Conservation (phyloP, 2,329 filamentous ascomycete genomes). For the Colletotrichum sojae region DNA sequence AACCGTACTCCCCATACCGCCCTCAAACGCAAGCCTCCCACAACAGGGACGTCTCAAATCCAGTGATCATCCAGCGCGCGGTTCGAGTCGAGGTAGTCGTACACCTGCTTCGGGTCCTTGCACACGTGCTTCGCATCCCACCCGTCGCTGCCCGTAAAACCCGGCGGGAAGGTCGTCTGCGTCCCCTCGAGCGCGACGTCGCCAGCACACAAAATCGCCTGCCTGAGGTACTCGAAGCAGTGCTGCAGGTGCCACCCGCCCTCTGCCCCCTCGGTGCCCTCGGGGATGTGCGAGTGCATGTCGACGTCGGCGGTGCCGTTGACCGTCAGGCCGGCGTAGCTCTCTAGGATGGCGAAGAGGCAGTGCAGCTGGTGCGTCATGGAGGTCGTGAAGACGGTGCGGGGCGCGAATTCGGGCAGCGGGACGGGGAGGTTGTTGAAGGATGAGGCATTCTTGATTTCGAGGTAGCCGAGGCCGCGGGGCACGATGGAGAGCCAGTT, state of each 20-base stretch:
- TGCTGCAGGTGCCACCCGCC: constrained; percentile 53
- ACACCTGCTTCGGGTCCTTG: constrained; percentile 54
- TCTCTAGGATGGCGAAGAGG: constrained; percentile 54
- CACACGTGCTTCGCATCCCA: constrained; percentile 61
- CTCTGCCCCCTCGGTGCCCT: constrained; percentile 37
- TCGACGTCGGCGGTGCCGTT: constrained; percentile 35
- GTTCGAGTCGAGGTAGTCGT: constrained; percentile 51
- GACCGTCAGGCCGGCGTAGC: constrained; percentile 45
- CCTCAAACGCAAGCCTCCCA: background rate
- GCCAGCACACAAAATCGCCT: constrained; percentile 52
- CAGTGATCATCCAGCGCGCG: constrained; percentile 53
- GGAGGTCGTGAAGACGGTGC: constrained; percentile 57
- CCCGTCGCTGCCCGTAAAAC: constrained; percentile 56
- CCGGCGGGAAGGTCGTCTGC: constrained; percentile 55
- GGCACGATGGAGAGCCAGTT: constrained; percentile 58
- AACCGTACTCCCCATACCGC: too few relatives aligned
- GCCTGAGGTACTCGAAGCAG: constrained; percentile 56
- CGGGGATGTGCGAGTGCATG: constrained; percentile 45
- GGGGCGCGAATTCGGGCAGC: constrained; percentile 49
- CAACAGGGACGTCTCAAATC: constrained; percentile 48
- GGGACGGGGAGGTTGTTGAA: constrained; percentile 55
- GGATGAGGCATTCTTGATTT: constrained; percentile 50
- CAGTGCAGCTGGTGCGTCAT: constrained; percentile 62
- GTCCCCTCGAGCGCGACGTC: constrained; percentile 54
- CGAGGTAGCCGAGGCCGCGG: constrained; percentile 57